Conservation (phyloP, 306 rosid genomes). For the Gastrolobium bilobum region DNA sequence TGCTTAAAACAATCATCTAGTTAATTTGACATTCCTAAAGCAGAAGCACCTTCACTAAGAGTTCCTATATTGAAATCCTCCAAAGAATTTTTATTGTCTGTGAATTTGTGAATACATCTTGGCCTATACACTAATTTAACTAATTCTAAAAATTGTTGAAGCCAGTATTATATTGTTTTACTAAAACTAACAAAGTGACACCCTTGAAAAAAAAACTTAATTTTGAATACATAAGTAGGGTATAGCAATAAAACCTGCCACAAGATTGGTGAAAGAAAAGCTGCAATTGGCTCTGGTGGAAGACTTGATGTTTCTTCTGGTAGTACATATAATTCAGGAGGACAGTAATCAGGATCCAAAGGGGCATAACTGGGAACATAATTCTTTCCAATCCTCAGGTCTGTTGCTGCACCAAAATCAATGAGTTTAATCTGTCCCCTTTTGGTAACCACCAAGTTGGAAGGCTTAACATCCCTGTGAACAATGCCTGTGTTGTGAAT, state of each 20-base stretch:
- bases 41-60: not conserved
- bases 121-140: not conserved
- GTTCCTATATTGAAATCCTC: not conserved
- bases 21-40: not conserved
- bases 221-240: slow-evolving; percentile 12
- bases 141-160: not conserved
- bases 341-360: slow-evolving; percentile 82
- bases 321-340: slow-evolving; percentile 78
- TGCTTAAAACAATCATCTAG: not conserved
- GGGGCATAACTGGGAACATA: slow-evolving; percentile 62
- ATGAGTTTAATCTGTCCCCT: slow-evolving; percentile 76
- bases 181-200: not conserved
- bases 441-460: slow-evolving; percentile 79
- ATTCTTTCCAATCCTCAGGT: slow-evolving; percentile 85
- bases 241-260: slow-evolving; percentile 72
- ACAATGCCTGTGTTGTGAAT: slow-evolving; percentile 82
- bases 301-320: slow-evolving; percentile 79
- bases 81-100: not conserved
- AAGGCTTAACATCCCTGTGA: slow-evolving; percentile 85
- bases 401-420: slow-evolving; percentile 89
- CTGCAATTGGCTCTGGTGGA: slow-evolving; percentile 87
- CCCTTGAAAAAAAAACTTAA: not conserved
- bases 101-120: not conserved
- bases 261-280: slow-evolving; percentile 74
- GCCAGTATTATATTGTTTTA: not conserved